Conservation (phyloP, 164 flowering plant genomes). For the Vitis rotundifolia region DNA sequence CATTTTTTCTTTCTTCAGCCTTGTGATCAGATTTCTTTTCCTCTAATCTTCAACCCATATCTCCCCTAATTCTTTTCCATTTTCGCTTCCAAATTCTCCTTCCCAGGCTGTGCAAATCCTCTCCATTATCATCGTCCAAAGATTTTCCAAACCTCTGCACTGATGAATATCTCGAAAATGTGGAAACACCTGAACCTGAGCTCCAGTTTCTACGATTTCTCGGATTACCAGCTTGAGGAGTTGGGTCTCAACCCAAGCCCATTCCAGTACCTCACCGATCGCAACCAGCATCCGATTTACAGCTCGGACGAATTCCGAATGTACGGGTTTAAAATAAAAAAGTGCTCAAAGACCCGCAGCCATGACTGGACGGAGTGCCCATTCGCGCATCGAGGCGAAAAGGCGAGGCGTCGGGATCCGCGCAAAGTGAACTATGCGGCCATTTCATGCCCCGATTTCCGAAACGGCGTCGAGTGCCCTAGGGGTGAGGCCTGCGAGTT, state of each 20-base stretch:
- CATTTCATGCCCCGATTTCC: constrained; percentile 38
- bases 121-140: neutral
- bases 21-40: neutral
- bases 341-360: constrained; percentile 31
- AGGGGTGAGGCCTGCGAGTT: constrained; percentile 44
- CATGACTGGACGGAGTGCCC: constrained; percentile 74
- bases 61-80: neutral
- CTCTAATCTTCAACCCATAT: neutral
- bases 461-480: constrained; percentile 31
- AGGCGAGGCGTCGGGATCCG: constrained; percentile 59
- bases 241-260: neutral
- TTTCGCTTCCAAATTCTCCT: neutral
- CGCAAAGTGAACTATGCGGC: constrained; percentile 28
- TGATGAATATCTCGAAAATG: constrained; percentile 3
- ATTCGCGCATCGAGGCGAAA: constrained; percentile 55
- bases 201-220: constrained; percentile 4
- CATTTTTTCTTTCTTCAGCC: neutral
- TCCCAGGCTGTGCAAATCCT: neutral
- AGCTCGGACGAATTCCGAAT: constrained; percentile 48
- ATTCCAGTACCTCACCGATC: neutral
- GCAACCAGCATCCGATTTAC: constrained; percentile 15
- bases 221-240: neutral
- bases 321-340: constrained; percentile 51
- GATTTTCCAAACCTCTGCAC: neutral
- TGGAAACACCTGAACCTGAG: neutral